Percentiles rank a stretch among this genome's conserved stretches.
Conservation (phyloP, 1,284 basidiomycete species). For the Cutaneotrichosporon spelunceum region DNA sequence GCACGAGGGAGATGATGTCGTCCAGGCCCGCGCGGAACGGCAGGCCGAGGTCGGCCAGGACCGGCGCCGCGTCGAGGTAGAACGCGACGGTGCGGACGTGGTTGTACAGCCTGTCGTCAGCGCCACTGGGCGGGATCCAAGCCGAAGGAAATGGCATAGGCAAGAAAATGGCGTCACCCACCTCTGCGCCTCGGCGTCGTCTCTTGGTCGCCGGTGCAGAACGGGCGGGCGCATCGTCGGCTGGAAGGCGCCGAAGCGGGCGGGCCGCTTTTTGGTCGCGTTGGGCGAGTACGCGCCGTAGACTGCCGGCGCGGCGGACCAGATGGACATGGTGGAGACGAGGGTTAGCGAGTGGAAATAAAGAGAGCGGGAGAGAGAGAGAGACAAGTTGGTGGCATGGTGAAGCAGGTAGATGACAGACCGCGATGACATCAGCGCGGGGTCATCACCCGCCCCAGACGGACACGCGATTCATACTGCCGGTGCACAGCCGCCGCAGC, state of each 20-base stretch:
- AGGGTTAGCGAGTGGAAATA: background rate
- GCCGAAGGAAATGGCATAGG: constrained; percentile 18
- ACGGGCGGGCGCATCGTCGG: constrained; percentile 41
- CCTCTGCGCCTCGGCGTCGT: constrained; percentile 47
- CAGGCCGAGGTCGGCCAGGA: constrained; percentile 48
- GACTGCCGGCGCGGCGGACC: constrained; percentile 31
- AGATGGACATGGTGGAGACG: background rate
- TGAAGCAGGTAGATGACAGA: background rate
- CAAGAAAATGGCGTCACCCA: constrained; percentile 35
- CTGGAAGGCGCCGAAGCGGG: constrained; percentile 46
- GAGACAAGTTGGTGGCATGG: too few relatives aligned
- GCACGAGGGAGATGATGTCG: constrained; percentile 51
- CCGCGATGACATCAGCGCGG: background rate
- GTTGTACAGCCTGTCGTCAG: background rate
- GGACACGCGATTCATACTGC: background rate
- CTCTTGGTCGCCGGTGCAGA: constrained; percentile 33
- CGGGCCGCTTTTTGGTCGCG: constrained; percentile 26
- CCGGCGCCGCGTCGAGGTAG: constrained; percentile 51
- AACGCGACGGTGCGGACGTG: too few relatives aligned
- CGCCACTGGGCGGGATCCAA: background rate
- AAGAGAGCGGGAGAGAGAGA: background rate
- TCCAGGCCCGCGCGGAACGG: constrained; percentile 52
- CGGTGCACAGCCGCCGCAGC: constrained; percentile 4
- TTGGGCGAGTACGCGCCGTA: constrained; percentile 34
- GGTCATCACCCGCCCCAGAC: background rate